Conservation (phyloP, 495 filamentous ascomycete species). For the Xylaria intraflava region DNA sequence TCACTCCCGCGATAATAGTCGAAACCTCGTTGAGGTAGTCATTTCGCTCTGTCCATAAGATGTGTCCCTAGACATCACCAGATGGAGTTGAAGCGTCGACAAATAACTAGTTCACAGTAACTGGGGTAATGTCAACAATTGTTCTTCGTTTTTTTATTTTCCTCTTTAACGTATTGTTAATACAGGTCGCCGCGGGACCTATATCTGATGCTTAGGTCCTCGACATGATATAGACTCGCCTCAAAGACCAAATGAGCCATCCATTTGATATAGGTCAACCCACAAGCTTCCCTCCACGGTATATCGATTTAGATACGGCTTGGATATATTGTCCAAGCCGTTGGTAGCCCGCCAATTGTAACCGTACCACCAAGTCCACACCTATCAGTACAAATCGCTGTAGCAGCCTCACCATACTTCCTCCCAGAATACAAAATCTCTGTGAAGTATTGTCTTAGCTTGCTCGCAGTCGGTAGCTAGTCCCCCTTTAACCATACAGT, state of each 20-base stretch:
- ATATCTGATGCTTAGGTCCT: no score
- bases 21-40: no score
- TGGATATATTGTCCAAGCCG: background rate
- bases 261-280: background rate
- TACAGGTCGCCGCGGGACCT: no score
- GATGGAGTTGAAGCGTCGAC: no score
- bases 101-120: no score
- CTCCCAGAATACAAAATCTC: constrained; percentile 35
- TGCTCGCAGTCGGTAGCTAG: constrained; percentile 19
- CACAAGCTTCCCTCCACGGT: background rate
- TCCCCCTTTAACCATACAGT: constrained; percentile 47
- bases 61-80: no score
- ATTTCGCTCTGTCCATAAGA: no score
- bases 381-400: background rate
- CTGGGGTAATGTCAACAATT: no score
- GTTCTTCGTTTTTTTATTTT: no score
- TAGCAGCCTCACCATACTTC: constrained; percentile 36
- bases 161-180: no score
- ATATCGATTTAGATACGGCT: background rate
- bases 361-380: background rate
- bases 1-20: no score
- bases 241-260: background rate
- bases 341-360: background rate
- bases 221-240: no score
- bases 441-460: constrained; percentile 27